These are phyloP conservation scores for Sphaerulina musiva DNA, from an alignment of 2,329 filamentous ascomycete species.

Conservation along the genomic window DNA sequence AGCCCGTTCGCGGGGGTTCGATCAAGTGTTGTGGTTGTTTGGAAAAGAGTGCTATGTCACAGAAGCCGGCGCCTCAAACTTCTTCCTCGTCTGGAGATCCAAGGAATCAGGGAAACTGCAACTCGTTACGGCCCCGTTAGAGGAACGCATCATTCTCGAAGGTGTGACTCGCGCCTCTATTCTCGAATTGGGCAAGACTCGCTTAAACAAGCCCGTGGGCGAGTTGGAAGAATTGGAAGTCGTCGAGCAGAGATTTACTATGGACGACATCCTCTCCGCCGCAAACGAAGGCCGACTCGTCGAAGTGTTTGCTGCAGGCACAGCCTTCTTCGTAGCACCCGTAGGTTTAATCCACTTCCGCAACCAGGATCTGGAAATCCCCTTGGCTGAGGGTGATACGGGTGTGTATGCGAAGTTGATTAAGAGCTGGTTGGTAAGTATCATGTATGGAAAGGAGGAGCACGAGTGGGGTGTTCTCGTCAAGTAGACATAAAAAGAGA, in stretches of 20 bases:
- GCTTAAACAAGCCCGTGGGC: constrained; percentile 41
- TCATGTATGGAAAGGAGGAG: constrained; percentile 44
- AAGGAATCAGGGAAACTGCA: constrained; percentile 51
- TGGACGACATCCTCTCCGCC: constrained; percentile 68
- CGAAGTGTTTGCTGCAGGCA: constrained; percentile 81
- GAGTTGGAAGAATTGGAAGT: constrained; percentile 52
- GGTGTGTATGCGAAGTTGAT: constrained; percentile 40
- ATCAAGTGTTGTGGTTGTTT: constrained; percentile 93
- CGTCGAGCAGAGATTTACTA: constrained; percentile 76
- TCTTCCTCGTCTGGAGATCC: constrained; percentile 74
- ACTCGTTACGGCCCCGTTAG: constrained; percentile 76
- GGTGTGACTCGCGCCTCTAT: constrained; percentile 81
- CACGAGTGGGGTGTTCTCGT: constrained; percentile 46
- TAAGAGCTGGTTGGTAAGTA: constrained; percentile 43
- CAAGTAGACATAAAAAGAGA: constrained; percentile 28
- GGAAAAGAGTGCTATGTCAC: constrained; percentile 71
- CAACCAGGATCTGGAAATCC: constrained; percentile 40
- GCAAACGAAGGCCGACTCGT: constrained; percentile 67
- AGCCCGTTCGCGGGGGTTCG: constrained; percentile 65
- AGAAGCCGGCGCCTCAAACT: constrained; percentile 87
- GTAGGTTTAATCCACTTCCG: constrained; percentile 43
- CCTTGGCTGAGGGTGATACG: constrained; percentile 37
- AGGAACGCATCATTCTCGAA: constrained; percentile 72
- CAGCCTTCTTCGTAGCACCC: constrained; percentile 55
- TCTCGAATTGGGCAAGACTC: constrained; percentile 62